phyloP scores from a whole-genome alignment of 306 rosid genomes.

The Trifolium fragiferum region DNA sequence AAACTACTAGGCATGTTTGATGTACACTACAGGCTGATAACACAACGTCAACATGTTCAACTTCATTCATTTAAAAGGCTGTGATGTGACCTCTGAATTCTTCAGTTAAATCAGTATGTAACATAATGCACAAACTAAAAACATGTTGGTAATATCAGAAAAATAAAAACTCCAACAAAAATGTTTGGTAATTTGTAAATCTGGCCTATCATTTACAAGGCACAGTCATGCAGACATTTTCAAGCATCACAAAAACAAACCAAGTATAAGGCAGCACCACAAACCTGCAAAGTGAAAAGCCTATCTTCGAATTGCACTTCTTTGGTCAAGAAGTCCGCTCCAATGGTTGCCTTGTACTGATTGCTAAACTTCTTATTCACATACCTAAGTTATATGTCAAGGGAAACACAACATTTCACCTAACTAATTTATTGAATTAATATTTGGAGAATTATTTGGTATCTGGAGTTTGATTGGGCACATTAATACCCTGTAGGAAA shows the following conservation, averaged over 20 bases:
- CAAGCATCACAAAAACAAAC: constrained; percentile 26
- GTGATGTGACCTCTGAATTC: constrained; percentile 1
- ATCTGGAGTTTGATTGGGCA: no score
- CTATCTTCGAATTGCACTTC: constrained; percentile 99
- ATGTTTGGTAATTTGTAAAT: not conserved
- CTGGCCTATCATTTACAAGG: constrained; percentile 26
- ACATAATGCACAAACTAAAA: not conserved
- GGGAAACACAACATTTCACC: constrained; percentile 33
- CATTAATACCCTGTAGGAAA: no score
- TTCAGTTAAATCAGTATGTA: not conserved
- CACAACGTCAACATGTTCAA: constrained; percentile 13
- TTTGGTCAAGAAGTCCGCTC: constrained; percentile 95
- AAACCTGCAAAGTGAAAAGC: constrained; percentile 96
- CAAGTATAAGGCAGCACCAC: constrained; percentile 18
- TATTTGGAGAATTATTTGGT: no score
- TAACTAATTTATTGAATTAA: no score
- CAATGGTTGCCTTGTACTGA: constrained; percentile 98
- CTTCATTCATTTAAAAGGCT: constrained; percentile 13
- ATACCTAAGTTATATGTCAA: constrained; percentile 68
- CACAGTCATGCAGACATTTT: constrained; percentile 10
- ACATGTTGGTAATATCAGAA: constrained; percentile 5
- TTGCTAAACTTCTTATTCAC: constrained; percentile 98
- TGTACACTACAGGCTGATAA: not conserved
- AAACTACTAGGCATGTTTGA: constrained; percentile 2
- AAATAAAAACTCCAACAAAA: constrained; percentile 6